Percentiles rank a stretch among this genome's conserved stretches.
Conservation (phyloP, 164 flowering plant genomes). For the Vitis rupestris region DNA sequence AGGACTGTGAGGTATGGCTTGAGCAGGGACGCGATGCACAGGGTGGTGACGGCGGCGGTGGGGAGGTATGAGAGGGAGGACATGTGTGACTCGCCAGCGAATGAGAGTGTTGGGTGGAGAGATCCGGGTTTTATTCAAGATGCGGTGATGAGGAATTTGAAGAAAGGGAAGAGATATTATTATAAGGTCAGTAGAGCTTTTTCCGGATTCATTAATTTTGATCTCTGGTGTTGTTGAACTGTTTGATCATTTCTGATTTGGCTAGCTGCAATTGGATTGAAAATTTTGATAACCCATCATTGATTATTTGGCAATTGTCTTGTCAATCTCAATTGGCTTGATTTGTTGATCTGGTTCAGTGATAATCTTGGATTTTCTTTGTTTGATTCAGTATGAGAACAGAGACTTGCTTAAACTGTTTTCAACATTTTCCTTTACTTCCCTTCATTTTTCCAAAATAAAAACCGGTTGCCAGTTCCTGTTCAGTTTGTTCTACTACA, state of each 20-base stretch:
- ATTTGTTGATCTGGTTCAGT: too few species aligned
- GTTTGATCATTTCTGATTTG: not conserved
- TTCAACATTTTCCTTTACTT: too few species aligned
- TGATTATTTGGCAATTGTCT: too few species aligned
- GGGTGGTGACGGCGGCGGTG: slow-evolving; percentile 46
- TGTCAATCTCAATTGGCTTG: too few species aligned
- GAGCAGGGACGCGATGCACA: slow-evolving; percentile 29
- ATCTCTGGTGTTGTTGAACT: not conserved
- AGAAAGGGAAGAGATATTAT: slow-evolving; percentile 65
- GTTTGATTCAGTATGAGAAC: too few species aligned
- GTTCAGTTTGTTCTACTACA: too few species aligned
- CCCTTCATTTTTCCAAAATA: too few species aligned
- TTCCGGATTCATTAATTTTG: not conserved
- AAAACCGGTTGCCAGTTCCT: too few species aligned
- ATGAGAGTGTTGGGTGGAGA: slow-evolving; percentile 82
- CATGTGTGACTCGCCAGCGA: slow-evolving; percentile 90
- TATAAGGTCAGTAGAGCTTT: slow-evolving; percentile 55
- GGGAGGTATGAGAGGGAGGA: slow-evolving; percentile 79
- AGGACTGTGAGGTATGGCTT: slow-evolving; percentile 64
- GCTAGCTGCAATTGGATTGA: too few species aligned
- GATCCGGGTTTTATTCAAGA: slow-evolving; percentile 89
- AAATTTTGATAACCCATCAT: too few species aligned
- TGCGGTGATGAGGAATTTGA: slow-evolving; percentile 68
- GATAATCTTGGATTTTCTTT: too few species aligned
- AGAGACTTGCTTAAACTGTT: too few species aligned